These are phyloP conservation scores for Jaenimonas drosophilae DNA, from an alignment of 208 protist genomes.

Conservation along the genomic window DNA sequence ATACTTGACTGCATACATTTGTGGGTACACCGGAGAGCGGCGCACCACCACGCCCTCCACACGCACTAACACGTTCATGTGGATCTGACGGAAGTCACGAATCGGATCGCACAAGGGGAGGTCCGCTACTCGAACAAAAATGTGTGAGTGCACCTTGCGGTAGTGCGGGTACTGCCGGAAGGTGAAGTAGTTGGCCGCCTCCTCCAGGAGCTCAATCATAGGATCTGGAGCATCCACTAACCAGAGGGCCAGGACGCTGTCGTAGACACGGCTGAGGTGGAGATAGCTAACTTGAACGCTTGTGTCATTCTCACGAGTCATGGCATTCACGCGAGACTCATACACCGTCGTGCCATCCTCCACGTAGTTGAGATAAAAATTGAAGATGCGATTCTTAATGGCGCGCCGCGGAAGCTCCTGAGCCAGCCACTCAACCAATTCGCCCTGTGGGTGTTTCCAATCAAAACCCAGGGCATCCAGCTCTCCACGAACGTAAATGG, in stretches of 20 bases:
- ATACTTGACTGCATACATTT: slow-evolving; percentile 96
- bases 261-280: slow-evolving; percentile 85
- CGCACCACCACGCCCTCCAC: slow-evolving; percentile 98
- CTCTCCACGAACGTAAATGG: slow-evolving; percentile 68
- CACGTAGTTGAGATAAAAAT: slow-evolving; percentile 88
- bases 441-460: slow-evolving; percentile 79
- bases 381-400: slow-evolving; percentile 88
- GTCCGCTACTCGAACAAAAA: slow-evolving; percentile 96
- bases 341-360: slow-evolving; percentile 74
- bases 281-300: slow-evolving; percentile 93
- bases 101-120: slow-evolving; percentile 95
- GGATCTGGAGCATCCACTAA: slow-evolving; percentile 93
- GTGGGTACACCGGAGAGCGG: slow-evolving; percentile 96
- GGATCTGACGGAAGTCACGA: slow-evolving; percentile 95
- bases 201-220: slow-evolving; percentile 97
- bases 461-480: slow-evolving; percentile 74
- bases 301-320: slow-evolving; percentile 90
- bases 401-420: slow-evolving; percentile 80
- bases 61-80: slow-evolving; percentile 97
- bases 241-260: slow-evolving; percentile 92
- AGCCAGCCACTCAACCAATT: slow-evolving; percentile 84
- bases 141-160: slow-evolving; percentile 75
- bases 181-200: slow-evolving; percentile 90
- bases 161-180: slow-evolving; percentile 93
- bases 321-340: slow-evolving; percentile 66